phyloP scores from a whole-genome alignment of 1,284 basidiomycete genomes.

The Tilletia horrida region DNA sequence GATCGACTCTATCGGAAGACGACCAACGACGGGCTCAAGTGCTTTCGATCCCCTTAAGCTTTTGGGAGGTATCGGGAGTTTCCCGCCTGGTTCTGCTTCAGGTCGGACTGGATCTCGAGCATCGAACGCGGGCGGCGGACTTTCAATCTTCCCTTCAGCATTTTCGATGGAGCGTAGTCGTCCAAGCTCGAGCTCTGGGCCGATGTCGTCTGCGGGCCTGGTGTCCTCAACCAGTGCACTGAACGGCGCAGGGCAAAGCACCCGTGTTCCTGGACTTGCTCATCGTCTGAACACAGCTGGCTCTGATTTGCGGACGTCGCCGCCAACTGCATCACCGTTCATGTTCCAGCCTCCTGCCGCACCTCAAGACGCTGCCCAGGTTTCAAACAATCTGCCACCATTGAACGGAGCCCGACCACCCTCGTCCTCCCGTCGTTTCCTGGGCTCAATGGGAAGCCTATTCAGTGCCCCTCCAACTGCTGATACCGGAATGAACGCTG shows the following conservation, averaged over 20 bases:
- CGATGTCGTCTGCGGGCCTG: slow-evolving; percentile 19
- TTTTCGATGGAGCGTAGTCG: neutral
- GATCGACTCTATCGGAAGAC: neutral
- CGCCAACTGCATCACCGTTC: slow-evolving; percentile 37
- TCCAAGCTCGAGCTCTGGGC: slow-evolving; percentile 10
- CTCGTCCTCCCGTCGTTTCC: neutral
- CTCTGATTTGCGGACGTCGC: slow-evolving; percentile 35
- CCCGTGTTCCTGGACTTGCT: slow-evolving; percentile 22
- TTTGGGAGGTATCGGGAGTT: neutral
- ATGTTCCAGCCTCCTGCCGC: slow-evolving; percentile 44
- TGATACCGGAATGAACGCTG: neutral
- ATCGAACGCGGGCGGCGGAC: neutral
- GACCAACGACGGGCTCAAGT: slow-evolving; percentile 3
- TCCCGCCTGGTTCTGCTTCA: slow-evolving; percentile 9
- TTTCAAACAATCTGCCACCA: neutral
- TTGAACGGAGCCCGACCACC: neutral
- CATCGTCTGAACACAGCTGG: slow-evolving; percentile 30
- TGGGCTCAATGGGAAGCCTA: slow-evolving; percentile 14
- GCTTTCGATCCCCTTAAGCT: slow-evolving; percentile 7
- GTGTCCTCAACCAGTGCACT: slow-evolving; percentile 17
- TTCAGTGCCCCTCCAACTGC: slow-evolving; percentile 12
- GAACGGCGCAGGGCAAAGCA: slow-evolving; percentile 18
- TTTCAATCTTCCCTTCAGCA: neutral
- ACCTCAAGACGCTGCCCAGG: neutral
- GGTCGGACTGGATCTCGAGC: slow-evolving; percentile 10